Percentiles rank a stretch among this genome's conserved stretches.
These are phyloP conservation scores for Fusarium sp. DNA, from an alignment of 2,329 filamentous ascomycete genomes.

Conservation along the genomic window DNA sequence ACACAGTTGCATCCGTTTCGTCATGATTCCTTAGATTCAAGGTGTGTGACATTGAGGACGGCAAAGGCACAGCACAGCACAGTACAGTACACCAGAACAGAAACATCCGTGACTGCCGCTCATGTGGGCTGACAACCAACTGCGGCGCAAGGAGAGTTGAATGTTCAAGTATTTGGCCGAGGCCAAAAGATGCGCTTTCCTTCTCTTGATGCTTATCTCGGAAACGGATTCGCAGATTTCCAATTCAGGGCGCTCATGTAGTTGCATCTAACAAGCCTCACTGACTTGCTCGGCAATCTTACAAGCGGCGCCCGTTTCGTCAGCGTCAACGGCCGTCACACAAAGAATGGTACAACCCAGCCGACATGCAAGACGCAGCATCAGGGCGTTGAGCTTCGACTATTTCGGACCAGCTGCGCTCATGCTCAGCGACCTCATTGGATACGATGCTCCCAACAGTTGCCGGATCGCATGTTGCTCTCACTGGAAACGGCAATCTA, in stretches of 20 bases:
- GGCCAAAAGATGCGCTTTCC: background rate
- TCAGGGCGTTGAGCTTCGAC: background rate
- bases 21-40: conserved; percentile 34
- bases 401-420: conserved; percentile 9
- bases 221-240: conserved; percentile 14
- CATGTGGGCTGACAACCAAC: conserved; percentile 11
- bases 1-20: conserved; percentile 27
- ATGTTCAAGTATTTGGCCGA: background rate
- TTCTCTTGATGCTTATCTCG: conserved; percentile 1
- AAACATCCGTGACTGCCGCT: conserved; percentile 9
- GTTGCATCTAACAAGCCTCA: conserved; percentile 26
- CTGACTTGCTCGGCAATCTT: background rate
- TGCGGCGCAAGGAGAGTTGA: background rate
- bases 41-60: conserved; percentile 28
- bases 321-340: conserved; percentile 17
- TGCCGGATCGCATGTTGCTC: conserved; percentile 6
- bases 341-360: conserved; percentile 10
- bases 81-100: background rate
- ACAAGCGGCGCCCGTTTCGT: conserved; percentile 5
- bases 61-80: background rate
- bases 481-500: conserved; percentile 19
- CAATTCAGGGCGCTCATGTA: conserved; percentile 3
- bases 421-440: conserved; percentile 19
- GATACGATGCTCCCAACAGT: background rate
- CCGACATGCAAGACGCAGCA: conserved; percentile 1